These are phyloP conservation scores for Candida pseudoviswanathii DNA, from an alignment of 1,139 yeast species.

Conservation along the genomic window DNA sequence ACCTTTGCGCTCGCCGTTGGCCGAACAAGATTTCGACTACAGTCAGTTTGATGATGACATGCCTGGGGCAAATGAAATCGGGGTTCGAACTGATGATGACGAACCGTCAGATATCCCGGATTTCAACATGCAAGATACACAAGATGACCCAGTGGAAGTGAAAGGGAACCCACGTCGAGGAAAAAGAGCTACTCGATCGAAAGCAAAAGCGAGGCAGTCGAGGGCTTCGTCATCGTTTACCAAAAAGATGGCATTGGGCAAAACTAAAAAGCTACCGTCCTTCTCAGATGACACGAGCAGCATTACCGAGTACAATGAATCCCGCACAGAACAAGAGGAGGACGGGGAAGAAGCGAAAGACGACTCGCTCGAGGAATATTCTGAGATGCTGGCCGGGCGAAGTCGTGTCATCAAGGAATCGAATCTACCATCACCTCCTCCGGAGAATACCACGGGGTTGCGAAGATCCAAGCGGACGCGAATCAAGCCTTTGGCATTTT, in stretches of 20 bases:
- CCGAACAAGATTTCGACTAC: conserved; percentile 20
- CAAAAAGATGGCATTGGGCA: conserved; percentile 9
- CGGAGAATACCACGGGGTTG: conserved; percentile 49
- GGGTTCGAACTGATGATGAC: neutral
- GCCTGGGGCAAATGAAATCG: neutral
- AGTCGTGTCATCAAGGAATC: conserved; percentile 25
- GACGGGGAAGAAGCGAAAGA: conserved; percentile 4
- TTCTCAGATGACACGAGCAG: conserved; percentile 1
- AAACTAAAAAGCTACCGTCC: conserved; percentile 5
- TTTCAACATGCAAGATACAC: neutral
- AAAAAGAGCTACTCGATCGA: neutral
- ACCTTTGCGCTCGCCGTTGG: conserved; percentile 38
- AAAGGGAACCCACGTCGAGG: neutral
- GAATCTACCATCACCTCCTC: conserved; percentile 49
- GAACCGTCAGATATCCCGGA: neutral
- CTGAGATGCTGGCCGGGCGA: neutral
- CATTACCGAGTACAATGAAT: conserved; percentile 1
- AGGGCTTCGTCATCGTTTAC: conserved; percentile 6
- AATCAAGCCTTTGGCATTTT: conserved; percentile 75
- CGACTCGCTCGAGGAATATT: neutral
- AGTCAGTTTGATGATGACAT: conserved; percentile 15
- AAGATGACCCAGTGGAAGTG: neutral
- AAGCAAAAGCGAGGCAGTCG: conserved; percentile 1
- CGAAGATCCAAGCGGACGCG: conserved; percentile 62
- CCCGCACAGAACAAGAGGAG: neutral